These are phyloP conservation scores for Trichoderma simmonsii DNA, from an alignment of 2,329 filamentous ascomycete genomes.

Conservation along the genomic window DNA sequence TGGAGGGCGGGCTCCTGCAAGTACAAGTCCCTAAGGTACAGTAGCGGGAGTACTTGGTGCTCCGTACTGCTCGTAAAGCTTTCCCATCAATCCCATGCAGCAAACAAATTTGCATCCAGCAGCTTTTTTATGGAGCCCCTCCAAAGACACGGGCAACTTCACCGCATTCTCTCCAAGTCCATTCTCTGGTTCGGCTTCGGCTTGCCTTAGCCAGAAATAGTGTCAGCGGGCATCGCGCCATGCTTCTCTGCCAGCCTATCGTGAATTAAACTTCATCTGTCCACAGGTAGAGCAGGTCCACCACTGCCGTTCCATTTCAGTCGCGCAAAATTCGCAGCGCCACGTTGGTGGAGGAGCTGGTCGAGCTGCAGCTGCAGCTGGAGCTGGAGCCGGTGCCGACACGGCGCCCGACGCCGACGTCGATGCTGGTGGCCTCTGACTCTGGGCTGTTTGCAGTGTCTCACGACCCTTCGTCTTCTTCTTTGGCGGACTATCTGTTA, in stretches of 20 bases:
- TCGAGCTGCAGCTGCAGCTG: background rate
- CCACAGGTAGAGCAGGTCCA: constrained; percentile 57
- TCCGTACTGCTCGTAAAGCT: background rate
- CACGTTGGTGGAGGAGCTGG: constrained; percentile 37
- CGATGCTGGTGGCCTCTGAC: constrained; percentile 20
- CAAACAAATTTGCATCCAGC: background rate
- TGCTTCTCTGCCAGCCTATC: constrained; percentile 21
- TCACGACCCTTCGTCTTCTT: constrained; percentile 2
- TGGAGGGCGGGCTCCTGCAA: background rate
- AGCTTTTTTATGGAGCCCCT: background rate
- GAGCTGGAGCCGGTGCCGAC: constrained; percentile 12
- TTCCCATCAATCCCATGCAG: background rate
- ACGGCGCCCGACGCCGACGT: background rate
- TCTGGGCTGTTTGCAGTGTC: constrained; percentile 13
- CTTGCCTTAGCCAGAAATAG: background rate
- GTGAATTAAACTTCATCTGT: constrained; percentile 50
- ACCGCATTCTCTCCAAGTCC: background rate
- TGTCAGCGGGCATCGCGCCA: background rate
- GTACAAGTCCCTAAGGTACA: background rate
- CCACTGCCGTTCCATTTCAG: constrained; percentile 51
- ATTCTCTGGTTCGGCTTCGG: background rate
- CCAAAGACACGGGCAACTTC: constrained; percentile 1
- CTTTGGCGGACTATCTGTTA: constrained; percentile 33
- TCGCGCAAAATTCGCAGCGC: constrained; percentile 52
- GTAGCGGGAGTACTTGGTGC: background rate